Percentiles rank a stretch among this genome's conserved stretches.
phyloP scores from a whole-genome alignment of 345 rosid genomes.

The Pistacia vera region DNA sequence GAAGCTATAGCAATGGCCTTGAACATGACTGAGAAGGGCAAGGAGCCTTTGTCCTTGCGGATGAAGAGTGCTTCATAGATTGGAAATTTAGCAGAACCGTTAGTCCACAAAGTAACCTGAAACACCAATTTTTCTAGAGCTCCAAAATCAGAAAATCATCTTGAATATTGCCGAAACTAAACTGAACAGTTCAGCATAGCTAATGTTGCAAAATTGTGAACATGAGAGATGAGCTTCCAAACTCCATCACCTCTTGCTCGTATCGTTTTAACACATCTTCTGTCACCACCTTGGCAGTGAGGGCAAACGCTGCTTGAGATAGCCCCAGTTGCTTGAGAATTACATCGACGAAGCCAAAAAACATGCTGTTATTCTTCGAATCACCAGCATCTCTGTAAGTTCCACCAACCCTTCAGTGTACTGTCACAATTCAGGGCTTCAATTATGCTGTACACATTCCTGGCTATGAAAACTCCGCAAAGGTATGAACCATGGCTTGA shows the following conservation, averaged over 20 bases:
- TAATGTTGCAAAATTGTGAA: constrained; percentile 37
- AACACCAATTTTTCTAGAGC: background rate
- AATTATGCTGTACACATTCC: constrained; percentile 8
- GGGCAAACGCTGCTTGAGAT: constrained; percentile 28
- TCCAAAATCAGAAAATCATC: background rate
- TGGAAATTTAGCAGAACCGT: constrained; percentile 34
- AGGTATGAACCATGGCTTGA: constrained; percentile 26
- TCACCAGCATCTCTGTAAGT: constrained; percentile 29
- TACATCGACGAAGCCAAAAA: constrained; percentile 10
- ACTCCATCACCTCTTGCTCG: constrained; percentile 43
- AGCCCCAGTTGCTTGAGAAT: constrained; percentile 33
- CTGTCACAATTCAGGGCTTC: constrained; percentile 13
- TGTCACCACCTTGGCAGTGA: constrained; percentile 40
- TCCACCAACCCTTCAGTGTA: constrained; percentile 12
- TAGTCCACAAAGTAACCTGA: constrained; percentile 31
- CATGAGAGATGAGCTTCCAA: constrained; percentile 37
- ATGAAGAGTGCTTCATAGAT: constrained; percentile 38
- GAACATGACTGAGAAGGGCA: constrained; percentile 29
- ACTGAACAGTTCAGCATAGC: constrained; percentile 45
- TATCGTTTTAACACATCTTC: constrained; percentile 40
- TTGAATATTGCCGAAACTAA: constrained; percentile 20
- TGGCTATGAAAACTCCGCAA: constrained; percentile 20
- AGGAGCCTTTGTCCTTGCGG: constrained; percentile 35
- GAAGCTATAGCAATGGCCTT: constrained; percentile 35
- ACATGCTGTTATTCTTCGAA: background rate